Evolutionary conservation across 192 early-diverging fungal genomes (phyloP).

Genomic region (Coemansia sp.): DNA sequence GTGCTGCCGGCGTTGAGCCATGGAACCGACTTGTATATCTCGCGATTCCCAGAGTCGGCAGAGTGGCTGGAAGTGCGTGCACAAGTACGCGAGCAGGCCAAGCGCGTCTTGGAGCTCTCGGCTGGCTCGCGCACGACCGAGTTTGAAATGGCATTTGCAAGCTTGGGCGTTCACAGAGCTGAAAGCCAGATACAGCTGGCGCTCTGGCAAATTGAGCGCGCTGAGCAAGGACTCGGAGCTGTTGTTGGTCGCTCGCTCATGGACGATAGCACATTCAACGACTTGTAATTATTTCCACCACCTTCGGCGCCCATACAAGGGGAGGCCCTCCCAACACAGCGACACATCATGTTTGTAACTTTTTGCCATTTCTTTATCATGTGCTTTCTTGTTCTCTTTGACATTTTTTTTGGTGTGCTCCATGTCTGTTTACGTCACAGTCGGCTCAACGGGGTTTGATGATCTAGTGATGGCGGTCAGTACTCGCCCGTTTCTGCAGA

Average conservation of each 20-base stretch:
- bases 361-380: neutral
- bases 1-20: constrained; percentile 10
- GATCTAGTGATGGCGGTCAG: constrained; percentile 59
- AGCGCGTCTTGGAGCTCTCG: constrained; percentile 31
- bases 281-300: constrained; percentile 6
- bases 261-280: constrained; percentile 9
- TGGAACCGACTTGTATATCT: constrained; percentile 41
- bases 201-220: constrained; percentile 45
- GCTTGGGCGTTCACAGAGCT: constrained; percentile 37
- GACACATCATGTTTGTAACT: neutral
- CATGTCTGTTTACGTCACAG: constrained; percentile 73
- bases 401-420: neutral
- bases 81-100: constrained; percentile 31
- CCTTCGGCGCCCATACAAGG: neutral
- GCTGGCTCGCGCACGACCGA: constrained; percentile 21
- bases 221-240: constrained; percentile 41
- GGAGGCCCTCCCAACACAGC: neutral
- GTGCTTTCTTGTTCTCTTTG: neutral
- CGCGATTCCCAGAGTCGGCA: constrained; percentile 16
- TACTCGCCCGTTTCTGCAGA: constrained; percentile 49
- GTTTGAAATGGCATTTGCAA: constrained; percentile 35
- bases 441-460: constrained; percentile 91
- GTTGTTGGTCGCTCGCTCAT: constrained; percentile 17
- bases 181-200: constrained; percentile 46
- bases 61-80: constrained; percentile 41